Evolutionary conservation across 352 stramenopile genomes (phyloP).

Genomic region (Phytopythium delawarense): DNA sequence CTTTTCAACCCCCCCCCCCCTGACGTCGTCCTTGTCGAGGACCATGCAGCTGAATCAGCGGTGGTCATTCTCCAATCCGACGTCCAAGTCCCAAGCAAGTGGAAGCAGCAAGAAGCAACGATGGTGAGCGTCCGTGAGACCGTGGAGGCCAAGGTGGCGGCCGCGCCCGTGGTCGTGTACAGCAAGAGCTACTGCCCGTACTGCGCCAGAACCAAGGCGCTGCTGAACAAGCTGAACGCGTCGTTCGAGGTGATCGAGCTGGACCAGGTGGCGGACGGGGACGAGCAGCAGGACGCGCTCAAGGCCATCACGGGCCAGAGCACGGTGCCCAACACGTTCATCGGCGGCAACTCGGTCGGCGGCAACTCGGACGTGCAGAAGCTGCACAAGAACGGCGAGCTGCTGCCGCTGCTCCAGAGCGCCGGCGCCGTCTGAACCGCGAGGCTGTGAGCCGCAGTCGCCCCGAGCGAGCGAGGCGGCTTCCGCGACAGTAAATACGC

Average conservation of each 20-base stretch:
- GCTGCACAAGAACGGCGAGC: constrained; percentile 82
- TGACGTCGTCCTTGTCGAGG: neutral
- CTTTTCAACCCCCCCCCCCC: neutral
- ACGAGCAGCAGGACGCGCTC: constrained; percentile 55
- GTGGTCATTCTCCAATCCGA: constrained; percentile 2
- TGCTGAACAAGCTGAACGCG: constrained; percentile 50
- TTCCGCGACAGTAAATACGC: too few species aligned
- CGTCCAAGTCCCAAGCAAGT: constrained; percentile 2
- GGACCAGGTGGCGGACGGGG: constrained; percentile 43
- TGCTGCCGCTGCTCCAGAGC: constrained; percentile 86
- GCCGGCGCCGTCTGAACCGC: constrained; percentile 37
- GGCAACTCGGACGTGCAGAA: constrained; percentile 94
- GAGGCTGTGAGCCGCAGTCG: constrained; percentile 10
- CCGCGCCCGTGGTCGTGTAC: constrained; percentile 74
- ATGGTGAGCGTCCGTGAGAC: constrained; percentile 63
- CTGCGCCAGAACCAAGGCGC: constrained; percentile 77
- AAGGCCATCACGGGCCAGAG: constrained; percentile 81
- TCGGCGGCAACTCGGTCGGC: constrained; percentile 92
- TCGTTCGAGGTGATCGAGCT: constrained; percentile 62
- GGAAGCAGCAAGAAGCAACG: constrained; percentile 5
- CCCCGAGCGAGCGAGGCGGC: too few species aligned
- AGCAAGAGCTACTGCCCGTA: constrained; percentile 96
- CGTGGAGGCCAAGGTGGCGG: constrained; percentile 58
- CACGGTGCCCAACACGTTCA: constrained; percentile 97
- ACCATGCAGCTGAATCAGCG: neutral